Evolutionary conservation across 495 filamentous ascomycete species (phyloP), one percentile per base, ranked within the genome.

Genomic region (Penicillium canescens): DNA sequence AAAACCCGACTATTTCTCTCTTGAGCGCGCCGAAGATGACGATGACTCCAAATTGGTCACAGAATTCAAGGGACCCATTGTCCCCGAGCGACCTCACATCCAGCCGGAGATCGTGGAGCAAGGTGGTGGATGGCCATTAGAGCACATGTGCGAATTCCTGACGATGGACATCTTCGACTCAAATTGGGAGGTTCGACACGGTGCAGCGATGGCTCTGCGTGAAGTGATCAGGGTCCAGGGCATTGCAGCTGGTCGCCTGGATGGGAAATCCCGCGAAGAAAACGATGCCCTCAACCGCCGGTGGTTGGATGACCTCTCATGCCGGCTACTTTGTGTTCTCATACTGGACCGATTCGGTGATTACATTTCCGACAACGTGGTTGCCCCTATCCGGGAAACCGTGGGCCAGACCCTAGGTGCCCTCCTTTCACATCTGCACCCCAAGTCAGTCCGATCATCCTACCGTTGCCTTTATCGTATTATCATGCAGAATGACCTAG

Each of bases 341-440:
- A 97, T 98, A 87, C 84, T 98, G 1, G 94, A 98, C 71, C 85
- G 91, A 44, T 98, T 98, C 61, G 96, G 91, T 42, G 94, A 98
- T 68, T 98, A 97, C 71, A 91, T 95, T 50, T 96, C 93, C 6
- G 94, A 98, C 67, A 98, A 89, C 50, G 95, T 94, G 5, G 91
- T 98, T 35, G 94, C 94, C 2, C 94, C 94, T 1, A 96, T 98
- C 53, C 80, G 94, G 55, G 94, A 98, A 72, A 96, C 94, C 0
- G 89, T 96, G 21, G 95, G 94, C n/a, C 94, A 98, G 70, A 92
- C 91, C 3, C 77, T 98, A 20, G 95, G 93, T 61, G 88, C 93
- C 10, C 81, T 96, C 35, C 76, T 98, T 40, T 87, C 86, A 47
- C 88, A 96, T 69, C 73, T 96, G 14, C 81, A 89, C 11, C 74